Conservation (phyloP, 371 early-diverging fungal genomes). For the Actinomortierella ambigua region DNA sequence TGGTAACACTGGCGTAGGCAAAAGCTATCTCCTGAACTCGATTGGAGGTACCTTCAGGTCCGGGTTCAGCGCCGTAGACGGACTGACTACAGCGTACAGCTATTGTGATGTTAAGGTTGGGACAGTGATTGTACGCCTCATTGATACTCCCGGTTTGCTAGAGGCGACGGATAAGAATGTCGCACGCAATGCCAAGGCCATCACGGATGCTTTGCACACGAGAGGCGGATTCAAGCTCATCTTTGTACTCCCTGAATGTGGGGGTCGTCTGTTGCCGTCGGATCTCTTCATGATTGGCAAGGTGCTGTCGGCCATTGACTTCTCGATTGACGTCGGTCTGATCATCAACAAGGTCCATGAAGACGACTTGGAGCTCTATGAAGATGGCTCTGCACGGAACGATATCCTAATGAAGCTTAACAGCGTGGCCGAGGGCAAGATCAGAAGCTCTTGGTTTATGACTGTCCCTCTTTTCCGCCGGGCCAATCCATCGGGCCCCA, state of each 20-base stretch:
- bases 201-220: constrained; percentile 1
- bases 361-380: constrained; percentile 6
- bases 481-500: not conserved
- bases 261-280: not conserved
- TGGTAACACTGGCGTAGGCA: too few relatives aligned
- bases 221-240: not conserved
- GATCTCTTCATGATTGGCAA: constrained; percentile 4
- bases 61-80: too few relatives aligned
- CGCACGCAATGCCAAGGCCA: not conserved
- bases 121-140: not conserved
- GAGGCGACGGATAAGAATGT: not conserved
- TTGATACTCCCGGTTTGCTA: not conserved
- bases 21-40: too few relatives aligned
- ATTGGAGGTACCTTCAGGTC: too few relatives aligned
- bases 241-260: not conserved
- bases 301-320: constrained; percentile 4
- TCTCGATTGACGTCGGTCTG: constrained; percentile 2
- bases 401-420: constrained; percentile 4
- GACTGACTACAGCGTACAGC: not conserved
- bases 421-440: not conserved
- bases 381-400: not conserved
- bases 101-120: not conserved
- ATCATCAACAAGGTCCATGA: constrained; percentile 7
- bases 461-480: not conserved
- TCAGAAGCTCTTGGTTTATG: not conserved